Evolutionary conservation across 2,329 filamentous ascomycete genomes (phyloP), one percentile per base, ranked within the genome.

Genomic region (Talaromyces funiculosus): DNA sequence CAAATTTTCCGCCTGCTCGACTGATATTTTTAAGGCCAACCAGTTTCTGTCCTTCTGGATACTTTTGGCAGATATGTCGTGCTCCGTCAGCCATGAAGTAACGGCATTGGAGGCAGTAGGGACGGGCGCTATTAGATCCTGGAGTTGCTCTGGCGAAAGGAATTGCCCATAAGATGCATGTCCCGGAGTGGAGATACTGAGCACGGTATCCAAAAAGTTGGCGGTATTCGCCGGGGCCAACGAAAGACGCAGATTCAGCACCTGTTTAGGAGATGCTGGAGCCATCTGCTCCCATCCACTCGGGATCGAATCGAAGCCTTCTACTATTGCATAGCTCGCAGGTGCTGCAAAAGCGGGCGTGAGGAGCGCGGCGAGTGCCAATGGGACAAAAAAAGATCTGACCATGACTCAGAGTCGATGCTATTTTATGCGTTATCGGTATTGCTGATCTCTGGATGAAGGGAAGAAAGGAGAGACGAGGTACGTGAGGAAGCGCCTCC

Each of bases 211-310:
- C 43, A 55, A 9, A 18, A 56, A 38, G 3, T 61, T 42, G 20
- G 29, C 53, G 18, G 38, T 47, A 8, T 37, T 51, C 1, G 18
- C 49, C 4, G 29, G 53, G 3, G 47, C 45, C 20, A 61, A 31
- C 4, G 53, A 53, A 22, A 61, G 33, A 31, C 53, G 59, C 29
- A 61, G 18, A 29, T 61, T 33, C n/a, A 61, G 33, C 20, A 26
- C 22, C 29, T 61, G 43, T 20, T 18, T 31, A 9, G 40, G 49
- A 10, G 59, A 42, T 20, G 59, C 59, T 9, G 53, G 35, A 14
- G 49, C 24, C 16, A 61, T 12, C 26, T 45, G 53, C 26, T 61
- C 45, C 59, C 59, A 61, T 33, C 59, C 59, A 37, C 59, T 24
- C 33, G 59, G 59, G 42, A 61, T 43, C 31, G 54, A 38, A 16